Conservation (phyloP, 345 rosid genomes). For the Brassica juncea region DNA sequence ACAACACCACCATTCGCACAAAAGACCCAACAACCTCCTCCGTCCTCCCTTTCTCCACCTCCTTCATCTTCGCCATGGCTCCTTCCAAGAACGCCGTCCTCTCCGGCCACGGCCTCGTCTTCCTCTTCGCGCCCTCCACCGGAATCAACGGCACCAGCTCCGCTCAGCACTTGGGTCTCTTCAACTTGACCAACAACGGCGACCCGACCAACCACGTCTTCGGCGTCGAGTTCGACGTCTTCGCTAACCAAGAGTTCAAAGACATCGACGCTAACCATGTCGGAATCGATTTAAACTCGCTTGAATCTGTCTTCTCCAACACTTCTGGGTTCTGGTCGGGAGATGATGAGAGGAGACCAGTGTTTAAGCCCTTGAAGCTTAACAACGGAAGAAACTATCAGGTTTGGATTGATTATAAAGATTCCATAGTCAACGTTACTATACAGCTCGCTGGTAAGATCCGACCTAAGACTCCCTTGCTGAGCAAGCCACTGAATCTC, state of each 20-base stretch:
- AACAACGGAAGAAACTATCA: slow-evolving; percentile 76
- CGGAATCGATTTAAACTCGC: slow-evolving; percentile 50
- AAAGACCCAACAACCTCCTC: slow-evolving; percentile 44
- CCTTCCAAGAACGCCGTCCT: slow-evolving; percentile 41
- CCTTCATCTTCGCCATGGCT: slow-evolving; percentile 59
- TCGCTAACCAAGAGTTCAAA: slow-evolving; percentile 49
- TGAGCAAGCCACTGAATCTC: slow-evolving; percentile 51
- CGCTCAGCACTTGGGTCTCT: slow-evolving; percentile 51
- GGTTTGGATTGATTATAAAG: slow-evolving; percentile 74
- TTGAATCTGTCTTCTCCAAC: slow-evolving; percentile 32
- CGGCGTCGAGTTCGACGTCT: slow-evolving; percentile 56
- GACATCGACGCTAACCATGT: slow-evolving; percentile 52
- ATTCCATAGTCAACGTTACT: slow-evolving; percentile 44
- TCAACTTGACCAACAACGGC: slow-evolving; percentile 51
- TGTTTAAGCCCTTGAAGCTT: slow-evolving; percentile 54
- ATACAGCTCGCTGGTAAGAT: slow-evolving; percentile 42
- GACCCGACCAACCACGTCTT: slow-evolving; percentile 38
- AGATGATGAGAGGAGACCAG: background rate
- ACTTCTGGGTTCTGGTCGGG: slow-evolving; percentile 48
- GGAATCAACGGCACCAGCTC: slow-evolving; percentile 49
- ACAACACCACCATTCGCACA: slow-evolving; percentile 39
- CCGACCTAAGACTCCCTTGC: slow-evolving; percentile 48
- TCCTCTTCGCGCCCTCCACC: slow-evolving; percentile 44
- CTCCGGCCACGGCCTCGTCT: slow-evolving; percentile 59
- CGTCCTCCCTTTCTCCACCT: slow-evolving; percentile 50